Base-by-base conservation (phyloP, 768 basidiomycete species). In the Suillus decipiens region DNA sequence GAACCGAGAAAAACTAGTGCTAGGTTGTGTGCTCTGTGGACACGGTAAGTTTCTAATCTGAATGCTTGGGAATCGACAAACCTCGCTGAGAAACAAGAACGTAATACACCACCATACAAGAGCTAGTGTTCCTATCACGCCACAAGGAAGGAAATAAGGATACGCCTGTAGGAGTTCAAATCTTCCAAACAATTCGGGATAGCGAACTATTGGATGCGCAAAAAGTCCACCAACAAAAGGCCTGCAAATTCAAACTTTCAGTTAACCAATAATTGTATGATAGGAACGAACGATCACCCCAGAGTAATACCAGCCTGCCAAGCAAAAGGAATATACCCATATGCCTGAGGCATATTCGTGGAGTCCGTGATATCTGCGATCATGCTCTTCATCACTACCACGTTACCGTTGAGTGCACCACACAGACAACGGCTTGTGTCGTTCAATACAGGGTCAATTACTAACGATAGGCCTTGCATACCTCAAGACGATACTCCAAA, bases 131-230 rank as follows among this genome's bases (percentile, higher is more conserved):
- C 84, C 86, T 5, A 84, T 78, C 15, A 87, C 81, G 17, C 85
- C 80, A 67, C 87, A 88, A 6, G 88, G 83, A 39, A 89, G 78
- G 71, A 89, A 87, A 73, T 91, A 90, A 1, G 89, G 88, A 71
- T 86, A 88, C 34, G 79, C 72, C 66, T 77, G 79, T 81, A 87
- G 83, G 69, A 91, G 88, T n/a, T 66, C 65, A 11, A 75, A 76
- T n/a, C 76, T 66, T 61, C 85, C 86, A 61, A 91, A 90, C 3
- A 80, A 59, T 19, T 69, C 66, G 2, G 88, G 87, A 70, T 87
- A 89, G 17, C 82, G 83, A 47, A 88, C 86, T 59, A 82, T 78
- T 7, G 89, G 89, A 37, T 77, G 81, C 15, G 87, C 82, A n/a
- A 90, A 73, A n/a, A 78, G 69, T 1, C 89, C 89, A 50, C 89